phyloP scores from a whole-genome alignment of 257 asterid genomes.

The Voacanga thouarsii region DNA sequence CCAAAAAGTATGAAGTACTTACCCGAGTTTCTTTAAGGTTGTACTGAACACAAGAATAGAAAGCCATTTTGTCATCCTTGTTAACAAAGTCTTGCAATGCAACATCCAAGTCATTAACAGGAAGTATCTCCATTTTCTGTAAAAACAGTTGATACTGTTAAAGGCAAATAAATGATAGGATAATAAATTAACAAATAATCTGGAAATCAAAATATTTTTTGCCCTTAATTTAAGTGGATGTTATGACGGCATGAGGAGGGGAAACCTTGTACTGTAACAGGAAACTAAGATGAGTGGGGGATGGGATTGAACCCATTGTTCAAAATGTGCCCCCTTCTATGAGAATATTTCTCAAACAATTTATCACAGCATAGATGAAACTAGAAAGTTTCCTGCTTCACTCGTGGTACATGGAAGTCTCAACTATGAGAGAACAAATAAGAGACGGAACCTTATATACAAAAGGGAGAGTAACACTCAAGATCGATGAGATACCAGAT shows the following conservation, averaged over 20 bases:
- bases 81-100: slow-evolving; percentile 90
- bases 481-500: slow-evolving; percentile 56
- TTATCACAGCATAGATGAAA: slow-evolving; percentile 4
- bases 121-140: slow-evolving; percentile 97
- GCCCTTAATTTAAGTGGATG: background rate
- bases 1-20: slow-evolving; percentile 26
- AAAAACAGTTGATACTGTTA: background rate
- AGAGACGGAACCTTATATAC: background rate
- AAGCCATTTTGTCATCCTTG: slow-evolving; percentile 96
- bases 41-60: slow-evolving; percentile 81
- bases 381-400: background rate
- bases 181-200: background rate
- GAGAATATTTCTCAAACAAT: background rate
- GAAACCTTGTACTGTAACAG: background rate
- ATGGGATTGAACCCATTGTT: background rate
- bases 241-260: background rate
- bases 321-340: slow-evolving; percentile 6
- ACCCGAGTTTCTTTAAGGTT: slow-evolving; percentile 97
- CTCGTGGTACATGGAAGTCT: background rate
- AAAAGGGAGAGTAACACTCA: slow-evolving; percentile 19
- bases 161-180: background rate
- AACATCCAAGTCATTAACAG: slow-evolving; percentile 91
- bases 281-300: background rate
- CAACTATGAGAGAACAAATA: background rate
- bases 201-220: background rate